phyloP scores from a whole-genome alignment of 768 basidiomycete species.

The Dacryopinax primogenitus region DNA sequence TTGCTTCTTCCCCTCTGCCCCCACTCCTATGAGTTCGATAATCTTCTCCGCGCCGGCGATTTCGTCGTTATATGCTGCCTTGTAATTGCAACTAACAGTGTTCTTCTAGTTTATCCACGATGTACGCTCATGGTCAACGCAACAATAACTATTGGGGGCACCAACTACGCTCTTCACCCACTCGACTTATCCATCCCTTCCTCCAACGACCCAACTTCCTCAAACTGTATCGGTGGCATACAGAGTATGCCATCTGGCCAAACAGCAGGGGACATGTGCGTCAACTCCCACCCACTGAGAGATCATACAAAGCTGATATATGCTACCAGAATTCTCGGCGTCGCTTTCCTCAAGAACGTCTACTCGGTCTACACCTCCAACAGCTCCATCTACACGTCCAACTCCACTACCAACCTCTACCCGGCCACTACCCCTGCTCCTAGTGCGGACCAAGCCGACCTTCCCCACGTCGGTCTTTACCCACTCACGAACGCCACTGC shows the following conservation, averaged over 20 bases:
- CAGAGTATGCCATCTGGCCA: slow-evolving; percentile 11
- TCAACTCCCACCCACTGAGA: background rate
- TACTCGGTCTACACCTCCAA: slow-evolving; percentile 51
- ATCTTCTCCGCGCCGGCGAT: too few relatives aligned
- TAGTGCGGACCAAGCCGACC: slow-evolving; percentile 16
- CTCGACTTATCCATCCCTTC: slow-evolving; percentile 45
- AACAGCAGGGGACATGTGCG: slow-evolving; percentile 15
- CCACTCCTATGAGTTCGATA: background rate
- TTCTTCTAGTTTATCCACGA: slow-evolving; percentile 51
- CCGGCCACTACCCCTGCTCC: too few relatives aligned
- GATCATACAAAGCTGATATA: background rate
- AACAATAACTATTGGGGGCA: slow-evolving; percentile 46
- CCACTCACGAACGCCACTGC: slow-evolving; percentile 46
- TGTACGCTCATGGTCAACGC: slow-evolving; percentile 61
- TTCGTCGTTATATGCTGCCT: too few relatives aligned
- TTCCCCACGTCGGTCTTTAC: slow-evolving; percentile 47
- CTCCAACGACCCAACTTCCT: slow-evolving; percentile 30
- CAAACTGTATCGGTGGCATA: slow-evolving; percentile 13
- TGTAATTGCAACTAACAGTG: background rate
- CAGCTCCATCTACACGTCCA: slow-evolving; percentile 32
- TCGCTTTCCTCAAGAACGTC: slow-evolving; percentile 61
- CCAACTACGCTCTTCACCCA: slow-evolving; percentile 50
- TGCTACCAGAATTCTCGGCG: slow-evolving; percentile 55
- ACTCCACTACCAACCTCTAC: slow-evolving; percentile 21
- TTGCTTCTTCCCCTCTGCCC: slow-evolving; percentile 23